Base-by-base conservation (phyloP, 257 asterid genomes). In the Ilex asprella region DNA sequence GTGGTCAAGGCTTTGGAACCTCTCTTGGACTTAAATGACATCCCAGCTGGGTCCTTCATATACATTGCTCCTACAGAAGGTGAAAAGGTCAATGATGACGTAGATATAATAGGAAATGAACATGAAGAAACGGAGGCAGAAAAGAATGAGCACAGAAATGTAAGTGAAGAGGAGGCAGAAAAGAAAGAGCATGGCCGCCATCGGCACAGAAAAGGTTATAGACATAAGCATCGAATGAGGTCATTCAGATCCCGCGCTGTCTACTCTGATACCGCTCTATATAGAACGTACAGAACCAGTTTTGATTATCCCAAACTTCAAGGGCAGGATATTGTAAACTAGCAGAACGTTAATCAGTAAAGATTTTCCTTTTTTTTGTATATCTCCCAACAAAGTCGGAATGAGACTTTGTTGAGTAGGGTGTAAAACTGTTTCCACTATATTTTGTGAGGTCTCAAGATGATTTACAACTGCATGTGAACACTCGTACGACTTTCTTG, bases 1-100 rank as follows among this genome's bases (percentile, higher is more conserved):
- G 87, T 82, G 5, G 91, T 91, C 51, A 81, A 81, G 62, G 49
- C 58, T 11, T 61, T 91, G 69, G 88, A 91, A 43, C 71, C 77
- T 10, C 69, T 87, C 50, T 32, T 76, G 63, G 73, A 61, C 14
- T 47, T 72, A 6, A 73, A 65, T 10, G 93, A 86, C 51, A 67
- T 84, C 62, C 89, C 82, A 6, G 21, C 62, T 11, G 87, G 82
- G 16, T 60, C 89, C 15, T 87, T 87, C 39, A 82, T 86, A 3
- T 91, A 81, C 51, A 16, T 79, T 5, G 87, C 71, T 2, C 79
- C 93, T 8, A 56, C 73, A 10, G 70, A 73, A 16, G 73, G 53
- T 2, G 47, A 75, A 56, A 62, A 16, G 31, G 15, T 10, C 35
- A 62, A 54, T 27, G 58, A 21, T 11, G 74, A 59, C 10, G n/a